These are phyloP conservation scores for Kwoniella botswanensis DNA, from an alignment of 768 basidiomycete genomes.

Conservation along the genomic window DNA sequence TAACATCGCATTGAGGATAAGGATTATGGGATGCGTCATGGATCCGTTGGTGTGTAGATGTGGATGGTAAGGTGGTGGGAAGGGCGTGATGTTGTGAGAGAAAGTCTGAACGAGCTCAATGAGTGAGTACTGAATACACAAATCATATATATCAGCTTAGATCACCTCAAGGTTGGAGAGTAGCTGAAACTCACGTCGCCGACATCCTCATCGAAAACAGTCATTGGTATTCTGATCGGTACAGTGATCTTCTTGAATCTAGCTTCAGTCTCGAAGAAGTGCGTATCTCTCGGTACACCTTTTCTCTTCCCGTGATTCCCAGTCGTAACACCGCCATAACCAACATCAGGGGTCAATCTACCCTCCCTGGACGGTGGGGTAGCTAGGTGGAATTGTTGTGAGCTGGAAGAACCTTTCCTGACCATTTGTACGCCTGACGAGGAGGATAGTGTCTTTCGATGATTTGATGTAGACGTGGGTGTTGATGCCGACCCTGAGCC, in stretches of 20 bases:
- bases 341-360: slow-evolving; percentile 25
- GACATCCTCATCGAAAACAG: slow-evolving; percentile 90
- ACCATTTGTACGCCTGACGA: slow-evolving; percentile 16
- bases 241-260: slow-evolving; percentile 78
- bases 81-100: slow-evolving; percentile 66
- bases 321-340: background rate
- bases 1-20: slow-evolving; percentile 93
- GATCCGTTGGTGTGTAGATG: slow-evolving; percentile 92
- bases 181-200: slow-evolving; percentile 74
- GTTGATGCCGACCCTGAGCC: background rate
- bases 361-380: slow-evolving; percentile 30
- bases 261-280: slow-evolving; percentile 86
- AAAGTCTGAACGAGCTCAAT: slow-evolving; percentile 89
- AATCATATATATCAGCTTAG: slow-evolving; percentile 22
- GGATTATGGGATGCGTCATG: slow-evolving; percentile 88
- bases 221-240: slow-evolving; percentile 88
- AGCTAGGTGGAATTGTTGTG: slow-evolving; percentile 18
- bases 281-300: slow-evolving; percentile 74
- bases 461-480: background rate
- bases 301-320: slow-evolving; percentile 21
- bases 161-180: background rate
- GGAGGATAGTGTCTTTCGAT: slow-evolving; percentile 16
- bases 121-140: slow-evolving; percentile 75
- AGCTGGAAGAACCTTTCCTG: slow-evolving; percentile 31
- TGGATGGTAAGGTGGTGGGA: slow-evolving; percentile 72